Percentiles rank a stretch among this genome's conserved stretches.
These are phyloP conservation scores for Wickerhamiella kazuoi DNA, from an alignment of 805 yeast genomes.

Conservation along the genomic window DNA sequence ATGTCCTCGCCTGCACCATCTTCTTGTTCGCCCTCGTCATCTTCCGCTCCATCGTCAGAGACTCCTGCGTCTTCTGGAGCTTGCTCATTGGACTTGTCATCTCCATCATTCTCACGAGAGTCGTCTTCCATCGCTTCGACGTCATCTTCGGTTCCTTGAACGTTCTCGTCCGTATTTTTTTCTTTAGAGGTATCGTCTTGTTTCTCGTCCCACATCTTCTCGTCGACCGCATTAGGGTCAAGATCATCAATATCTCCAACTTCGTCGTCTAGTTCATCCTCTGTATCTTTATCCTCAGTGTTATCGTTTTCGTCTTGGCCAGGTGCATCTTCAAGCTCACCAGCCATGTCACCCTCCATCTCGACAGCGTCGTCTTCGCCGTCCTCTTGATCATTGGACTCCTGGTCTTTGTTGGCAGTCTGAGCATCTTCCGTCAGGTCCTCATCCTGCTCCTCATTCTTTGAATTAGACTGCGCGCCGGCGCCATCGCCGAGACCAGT, in stretches of 20 bases:
- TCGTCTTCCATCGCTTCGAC: slow-evolving; percentile 18
- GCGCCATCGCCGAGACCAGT: slow-evolving; percentile 88
- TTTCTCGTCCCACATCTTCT: slow-evolving; percentile 96
- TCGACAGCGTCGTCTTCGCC: slow-evolving; percentile 79
- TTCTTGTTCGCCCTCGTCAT: slow-evolving; percentile 46
- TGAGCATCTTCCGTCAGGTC: slow-evolving; percentile 60
- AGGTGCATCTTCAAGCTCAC: slow-evolving; percentile 64
- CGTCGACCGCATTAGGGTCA: slow-evolving; percentile 91
- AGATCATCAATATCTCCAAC: slow-evolving; percentile 74
- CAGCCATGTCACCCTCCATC: slow-evolving; percentile 95
- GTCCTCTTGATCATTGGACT: slow-evolving; percentile 36
- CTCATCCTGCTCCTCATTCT: slow-evolving; percentile 64
- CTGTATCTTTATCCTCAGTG: slow-evolving; percentile 36
- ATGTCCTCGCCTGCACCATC: slow-evolving; percentile 35
- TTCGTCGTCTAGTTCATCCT: slow-evolving; percentile 72
- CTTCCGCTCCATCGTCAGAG: slow-evolving; percentile 65
- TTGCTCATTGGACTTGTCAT: slow-evolving; percentile 19
- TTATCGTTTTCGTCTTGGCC: slow-evolving; percentile 33
- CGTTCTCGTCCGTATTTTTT: slow-evolving; percentile 59
- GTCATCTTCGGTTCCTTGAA: slow-evolving; percentile 28
- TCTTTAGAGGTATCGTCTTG: slow-evolving; percentile 48
- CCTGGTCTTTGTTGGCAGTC: slow-evolving; percentile 53
- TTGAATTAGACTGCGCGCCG: slow-evolving; percentile 65
- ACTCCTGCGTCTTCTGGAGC: slow-evolving; percentile 30
- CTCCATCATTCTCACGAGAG: slow-evolving; percentile 17